A percentile compares a stretch with the other conserved stretches of the same genome.
phyloP scores from a whole-genome alignment of 1,284 basidiomycete genomes.

The Microbotryum saponariae region DNA sequence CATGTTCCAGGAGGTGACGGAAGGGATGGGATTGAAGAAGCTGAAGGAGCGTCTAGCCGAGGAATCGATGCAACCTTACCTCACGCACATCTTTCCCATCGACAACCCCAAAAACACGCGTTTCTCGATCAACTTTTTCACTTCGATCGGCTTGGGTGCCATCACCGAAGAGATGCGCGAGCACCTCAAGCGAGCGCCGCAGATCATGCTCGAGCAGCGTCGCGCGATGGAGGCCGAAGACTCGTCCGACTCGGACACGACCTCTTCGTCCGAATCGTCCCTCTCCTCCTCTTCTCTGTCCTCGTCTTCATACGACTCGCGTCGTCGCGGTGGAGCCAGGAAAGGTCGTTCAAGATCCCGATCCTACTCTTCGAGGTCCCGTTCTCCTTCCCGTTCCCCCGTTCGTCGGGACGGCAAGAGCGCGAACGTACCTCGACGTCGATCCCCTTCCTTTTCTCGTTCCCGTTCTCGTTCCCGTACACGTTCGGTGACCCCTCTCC shows the following conservation, averaged over 20 bases:
- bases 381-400: slow-evolving; percentile 16
- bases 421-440: not conserved
- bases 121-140: slow-evolving; percentile 82
- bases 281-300: slow-evolving; percentile 45
- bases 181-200: slow-evolving; percentile 66
- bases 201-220: slow-evolving; percentile 69
- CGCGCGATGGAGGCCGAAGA: slow-evolving; percentile 47
- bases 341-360: slow-evolving; percentile 1
- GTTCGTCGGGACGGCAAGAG: no score
- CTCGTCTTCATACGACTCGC: slow-evolving; percentile 36
- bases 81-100: slow-evolving; percentile 82
- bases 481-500: slow-evolving; percentile 36
- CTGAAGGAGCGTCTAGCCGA: slow-evolving; percentile 81
- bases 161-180: slow-evolving; percentile 95
- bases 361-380: slow-evolving; percentile 34
- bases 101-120: slow-evolving; percentile 94
- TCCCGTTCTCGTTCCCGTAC: slow-evolving; percentile 12
- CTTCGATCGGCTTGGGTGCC: slow-evolving; percentile 80
- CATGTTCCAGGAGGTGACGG: slow-evolving; percentile 86
- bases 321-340: not conserved
- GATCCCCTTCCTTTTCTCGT: slow-evolving; percentile 6
- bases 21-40: slow-evolving; percentile 78
- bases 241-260: slow-evolving; percentile 64
- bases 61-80: slow-evolving; percentile 48
- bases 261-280: slow-evolving; percentile 50